Conservation (phyloP, 805 yeast genomes). For the Clavispora phyllophila region DNA sequence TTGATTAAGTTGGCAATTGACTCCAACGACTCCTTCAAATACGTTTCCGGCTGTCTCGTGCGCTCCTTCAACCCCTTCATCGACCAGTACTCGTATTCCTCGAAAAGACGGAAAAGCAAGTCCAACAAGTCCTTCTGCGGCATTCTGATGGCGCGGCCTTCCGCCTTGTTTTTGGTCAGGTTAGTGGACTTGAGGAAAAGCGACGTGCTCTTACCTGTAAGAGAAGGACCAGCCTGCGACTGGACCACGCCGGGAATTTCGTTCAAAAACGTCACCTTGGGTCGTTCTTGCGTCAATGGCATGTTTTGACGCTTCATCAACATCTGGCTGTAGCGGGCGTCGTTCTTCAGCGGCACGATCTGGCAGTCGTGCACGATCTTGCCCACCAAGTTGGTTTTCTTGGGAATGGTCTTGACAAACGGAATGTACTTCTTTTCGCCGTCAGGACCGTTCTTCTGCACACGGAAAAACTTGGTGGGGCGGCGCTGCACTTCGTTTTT, state of each 20-base stretch:
- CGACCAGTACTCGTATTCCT: constrained; percentile 95
- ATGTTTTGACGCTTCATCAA: constrained; percentile 48
- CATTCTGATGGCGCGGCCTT: constrained; percentile 90
- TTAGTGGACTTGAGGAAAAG: constrained; percentile 50
- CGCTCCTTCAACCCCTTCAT: constrained; percentile 90
- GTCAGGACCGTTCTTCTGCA: constrained; percentile 26
- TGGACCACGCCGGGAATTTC: constrained; percentile 85
- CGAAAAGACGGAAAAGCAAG: constrained; percentile 80
- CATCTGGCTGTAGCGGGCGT: constrained; percentile 64
- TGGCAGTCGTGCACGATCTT: constrained; percentile 91
- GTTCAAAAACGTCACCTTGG: constrained; percentile 64
- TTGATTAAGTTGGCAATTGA: constrained; percentile 84
- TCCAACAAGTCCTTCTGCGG: constrained; percentile 90
- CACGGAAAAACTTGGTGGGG: constrained; percentile 20
- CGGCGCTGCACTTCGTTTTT: constrained; percentile 17
- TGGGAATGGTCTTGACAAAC: constrained; percentile 82
- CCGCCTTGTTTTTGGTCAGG: constrained; percentile 45
- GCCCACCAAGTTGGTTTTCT: constrained; percentile 80
- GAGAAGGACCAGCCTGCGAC: constrained; percentile 80
- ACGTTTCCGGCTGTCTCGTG: constrained; percentile 92
- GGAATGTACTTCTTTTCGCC: constrained; percentile 53
- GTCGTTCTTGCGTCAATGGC: constrained; percentile 41
- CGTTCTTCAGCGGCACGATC: constrained; percentile 71
- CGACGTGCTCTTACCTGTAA: constrained; percentile 62
- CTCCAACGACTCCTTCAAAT: constrained; percentile 84